These are phyloP conservation scores for Fusarium sp. DNA, from an alignment of 2,329 filamentous ascomycete genomes.

Conservation along the genomic window DNA sequence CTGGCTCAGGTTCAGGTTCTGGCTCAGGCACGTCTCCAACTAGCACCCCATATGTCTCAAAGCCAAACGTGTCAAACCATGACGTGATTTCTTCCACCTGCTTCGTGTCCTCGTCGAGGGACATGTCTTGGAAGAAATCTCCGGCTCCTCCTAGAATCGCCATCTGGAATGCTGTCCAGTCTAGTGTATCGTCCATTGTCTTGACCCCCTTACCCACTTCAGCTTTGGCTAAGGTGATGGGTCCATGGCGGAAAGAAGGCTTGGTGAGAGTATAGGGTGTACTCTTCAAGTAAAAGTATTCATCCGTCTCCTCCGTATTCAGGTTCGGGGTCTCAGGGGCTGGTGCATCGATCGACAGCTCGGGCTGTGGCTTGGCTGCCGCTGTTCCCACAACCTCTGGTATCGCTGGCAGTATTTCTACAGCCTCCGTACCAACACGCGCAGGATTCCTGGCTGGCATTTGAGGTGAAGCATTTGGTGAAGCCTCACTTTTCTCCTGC, in stretches of 20 bases:
- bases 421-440: constrained; percentile 18
- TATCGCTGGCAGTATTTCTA: constrained; percentile 42
- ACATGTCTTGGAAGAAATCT: constrained; percentile 59
- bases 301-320: constrained; percentile 52
- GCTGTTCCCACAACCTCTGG: constrained; percentile 35
- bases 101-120: constrained; percentile 59
- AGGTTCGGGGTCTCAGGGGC: constrained; percentile 19
- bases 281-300: constrained; percentile 60
- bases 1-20: constrained; percentile 3
- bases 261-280: constrained; percentile 62
- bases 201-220: constrained; percentile 54
- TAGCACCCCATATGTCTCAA: constrained; percentile 57
- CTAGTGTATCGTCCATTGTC: constrained; percentile 61
- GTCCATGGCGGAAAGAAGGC: constrained; percentile 65
- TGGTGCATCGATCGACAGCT: constrained; percentile 7
- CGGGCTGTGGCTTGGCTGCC: constrained; percentile 12
- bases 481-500: constrained; percentile 6
- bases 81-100: constrained; percentile 56
- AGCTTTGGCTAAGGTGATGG: constrained; percentile 62
- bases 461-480: constrained; percentile 9
- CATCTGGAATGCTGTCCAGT: constrained; percentile 75
- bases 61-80: constrained; percentile 65
- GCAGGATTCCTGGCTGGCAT: constrained; percentile 41
- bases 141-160: constrained; percentile 69
- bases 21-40: constrained; percentile 35